Evolutionary conservation across 2,329 filamentous ascomycete genomes (phyloP), one percentile per base, ranked within the genome.

Genomic region (Cladosporium colombiae): DNA sequence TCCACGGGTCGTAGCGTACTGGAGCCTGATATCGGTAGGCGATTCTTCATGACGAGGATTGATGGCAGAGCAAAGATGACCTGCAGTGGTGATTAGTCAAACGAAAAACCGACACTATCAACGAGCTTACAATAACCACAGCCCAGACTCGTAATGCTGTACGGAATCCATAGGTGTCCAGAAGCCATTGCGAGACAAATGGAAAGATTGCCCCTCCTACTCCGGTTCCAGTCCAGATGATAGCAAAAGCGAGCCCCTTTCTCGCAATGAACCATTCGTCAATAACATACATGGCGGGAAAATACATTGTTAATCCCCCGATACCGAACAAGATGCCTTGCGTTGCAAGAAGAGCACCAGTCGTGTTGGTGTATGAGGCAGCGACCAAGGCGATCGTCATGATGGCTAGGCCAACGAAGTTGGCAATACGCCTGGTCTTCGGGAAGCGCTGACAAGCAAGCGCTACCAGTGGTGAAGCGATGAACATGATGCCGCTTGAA

Each of bases 241-340:
- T 79, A 6, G 84, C 83, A 70, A 81, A 83, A 0, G 84, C 84
- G 40, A 86, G 77, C 0, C 83, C 83, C 70, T 83, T 82, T 23
- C 79, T 75, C 16, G 74, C 76, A n/a, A 85, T 76, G 74, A 85
- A 86, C 80, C 74, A 89, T 70, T 86, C 82, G 65, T 85, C 83
- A 27, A 85, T 73, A 64, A 81, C 82, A 49, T 82, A 74, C 21
- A 84, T 79, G 2, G 79, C 79, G 0, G 82, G 83, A n/a, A 73
- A 83, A 72, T 79, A 87, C 5, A 84, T 71, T 1, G 86, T 73
- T 13, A 80, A 78, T 11, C 85, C 85, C 0, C 85, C 79, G 27
- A 81, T 68, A 6, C 74, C 76, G 62, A 77, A 81, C 18, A 81
- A 63, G 8, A 81, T 74, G 8, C 80, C 79, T 70, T 81, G 80